Percentiles rank a stretch among this genome's conserved stretches.
Conservation (phyloP, 805 yeast genomes). For the Teunomyces aglyptinius region DNA sequence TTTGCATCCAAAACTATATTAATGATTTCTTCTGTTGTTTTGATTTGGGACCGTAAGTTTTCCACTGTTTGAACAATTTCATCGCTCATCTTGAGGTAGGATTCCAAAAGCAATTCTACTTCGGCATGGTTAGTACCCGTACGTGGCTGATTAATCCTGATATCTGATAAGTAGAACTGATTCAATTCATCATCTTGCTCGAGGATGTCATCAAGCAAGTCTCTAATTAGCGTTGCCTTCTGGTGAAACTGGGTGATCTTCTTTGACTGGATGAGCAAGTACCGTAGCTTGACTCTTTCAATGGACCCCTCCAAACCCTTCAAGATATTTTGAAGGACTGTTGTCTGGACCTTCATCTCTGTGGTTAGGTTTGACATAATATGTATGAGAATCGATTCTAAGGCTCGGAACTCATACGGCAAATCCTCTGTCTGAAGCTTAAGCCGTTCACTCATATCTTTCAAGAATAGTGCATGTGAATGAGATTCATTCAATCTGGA, state of each 20-base stretch:
- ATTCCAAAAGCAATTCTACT: slow-evolving; percentile 84
- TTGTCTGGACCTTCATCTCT: slow-evolving; percentile 82
- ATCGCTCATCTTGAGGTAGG: slow-evolving; percentile 87
- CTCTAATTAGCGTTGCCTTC: slow-evolving; percentile 77
- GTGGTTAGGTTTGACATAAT: slow-evolving; percentile 76
- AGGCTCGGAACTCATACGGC: slow-evolving; percentile 87
- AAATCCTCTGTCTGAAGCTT: slow-evolving; percentile 37
- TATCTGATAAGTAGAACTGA: slow-evolving; percentile 74
- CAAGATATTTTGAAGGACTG: slow-evolving; percentile 70
- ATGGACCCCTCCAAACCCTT: slow-evolving; percentile 78
- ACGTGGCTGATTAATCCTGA: slow-evolving; percentile 41
- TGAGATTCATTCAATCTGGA: slow-evolving; percentile 47
- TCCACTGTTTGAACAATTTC: slow-evolving; percentile 91
- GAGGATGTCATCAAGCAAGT: slow-evolving; percentile 77
- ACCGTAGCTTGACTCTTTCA: slow-evolving; percentile 74
- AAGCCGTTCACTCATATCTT: slow-evolving; percentile 41
- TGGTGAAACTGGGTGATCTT: slow-evolving; percentile 80
- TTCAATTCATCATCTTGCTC: slow-evolving; percentile 88
- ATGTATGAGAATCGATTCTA: slow-evolving; percentile 81
- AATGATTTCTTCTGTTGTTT: slow-evolving; percentile 92
- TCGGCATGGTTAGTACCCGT: slow-evolving; percentile 72
- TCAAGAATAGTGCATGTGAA: slow-evolving; percentile 42
- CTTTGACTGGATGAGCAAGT: slow-evolving; percentile 79
- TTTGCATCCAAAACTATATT: slow-evolving; percentile 91
- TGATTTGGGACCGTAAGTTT: slow-evolving; percentile 74